Conservation (phyloP, 768 basidiomycete genomes). For the Kwoniella newhampshirensis region DNA sequence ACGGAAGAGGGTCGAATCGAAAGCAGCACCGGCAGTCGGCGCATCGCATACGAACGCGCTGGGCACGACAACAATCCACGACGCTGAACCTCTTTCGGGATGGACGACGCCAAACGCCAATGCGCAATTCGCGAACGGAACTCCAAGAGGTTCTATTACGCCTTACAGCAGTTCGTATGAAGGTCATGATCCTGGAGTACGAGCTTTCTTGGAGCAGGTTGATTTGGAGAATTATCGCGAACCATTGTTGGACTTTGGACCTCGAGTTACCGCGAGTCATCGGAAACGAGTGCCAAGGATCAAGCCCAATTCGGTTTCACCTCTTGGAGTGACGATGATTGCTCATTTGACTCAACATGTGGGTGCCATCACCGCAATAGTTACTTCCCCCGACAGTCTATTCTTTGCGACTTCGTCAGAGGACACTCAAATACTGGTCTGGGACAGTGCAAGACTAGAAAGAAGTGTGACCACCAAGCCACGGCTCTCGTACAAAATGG, state of each 20-base stretch:
- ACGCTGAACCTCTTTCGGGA: slow-evolving; percentile 64
- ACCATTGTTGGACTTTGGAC: slow-evolving; percentile 86
- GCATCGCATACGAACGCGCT: slow-evolving; percentile 72
- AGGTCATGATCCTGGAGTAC: slow-evolving; percentile 85
- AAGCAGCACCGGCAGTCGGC: slow-evolving; percentile 85
- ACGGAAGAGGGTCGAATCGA: slow-evolving; percentile 62
- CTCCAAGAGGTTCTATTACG: slow-evolving; percentile 12
- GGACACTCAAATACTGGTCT: slow-evolving; percentile 56
- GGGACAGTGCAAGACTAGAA: slow-evolving; percentile 78
- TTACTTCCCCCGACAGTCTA: slow-evolving; percentile 86
- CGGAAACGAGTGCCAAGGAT: slow-evolving; percentile 56
- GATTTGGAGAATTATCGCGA: slow-evolving; percentile 82
- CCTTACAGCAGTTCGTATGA: slow-evolving; percentile 60
- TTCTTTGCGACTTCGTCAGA: slow-evolving; percentile 65
- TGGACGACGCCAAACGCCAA: slow-evolving; percentile 64
- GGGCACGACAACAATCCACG: slow-evolving; percentile 70
- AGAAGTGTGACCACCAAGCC: slow-evolving; percentile 84
- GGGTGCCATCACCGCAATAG: slow-evolving; percentile 73
- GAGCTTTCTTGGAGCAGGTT: slow-evolving; percentile 80
- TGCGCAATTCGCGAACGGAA: slow-evolving; percentile 11
- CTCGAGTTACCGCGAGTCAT: slow-evolving; percentile 74
- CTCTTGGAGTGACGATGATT: slow-evolving; percentile 75
- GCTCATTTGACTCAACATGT: slow-evolving; percentile 81
- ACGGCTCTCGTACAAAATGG: slow-evolving; percentile 57
- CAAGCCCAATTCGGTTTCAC: slow-evolving; percentile 55